Percentiles rank a stretch among this genome's conserved stretches.
phyloP scores from a whole-genome alignment of 257 asterid species.

The Eucommia ulmoides region DNA sequence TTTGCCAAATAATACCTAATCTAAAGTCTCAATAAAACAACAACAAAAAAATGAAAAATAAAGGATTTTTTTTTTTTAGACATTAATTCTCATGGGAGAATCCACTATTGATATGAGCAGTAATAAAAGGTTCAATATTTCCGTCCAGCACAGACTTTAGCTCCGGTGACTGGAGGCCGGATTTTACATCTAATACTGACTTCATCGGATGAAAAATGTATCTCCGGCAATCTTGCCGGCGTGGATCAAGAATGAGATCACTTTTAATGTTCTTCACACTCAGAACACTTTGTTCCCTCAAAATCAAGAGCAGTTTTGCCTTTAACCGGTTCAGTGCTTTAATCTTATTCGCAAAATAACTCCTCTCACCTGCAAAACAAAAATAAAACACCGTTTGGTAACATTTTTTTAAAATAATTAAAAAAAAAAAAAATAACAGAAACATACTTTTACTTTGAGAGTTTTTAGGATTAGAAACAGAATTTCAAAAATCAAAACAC shows the following conservation, averaged over 20 bases:
- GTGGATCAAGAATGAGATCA: constrained; percentile 16
- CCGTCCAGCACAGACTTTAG: constrained; percentile 52
- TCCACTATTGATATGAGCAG: constrained; percentile 56
- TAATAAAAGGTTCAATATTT: constrained; percentile 51
- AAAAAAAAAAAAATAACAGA: no score
- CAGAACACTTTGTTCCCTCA: constrained; percentile 33
- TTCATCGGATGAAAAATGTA: constrained; percentile 39
- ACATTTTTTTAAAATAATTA: no score
- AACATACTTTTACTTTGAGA: no score
- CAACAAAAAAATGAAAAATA: no score
- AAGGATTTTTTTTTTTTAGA: no score
- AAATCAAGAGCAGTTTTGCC: constrained; percentile 46
- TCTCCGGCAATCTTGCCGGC: constrained; percentile 45
- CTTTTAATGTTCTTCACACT: constrained; percentile 21
- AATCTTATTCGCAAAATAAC: constrained; percentile 58
- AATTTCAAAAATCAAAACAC: no score
- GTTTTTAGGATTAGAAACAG: no score
- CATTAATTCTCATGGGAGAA: no score
- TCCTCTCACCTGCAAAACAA: constrained; percentile 52
- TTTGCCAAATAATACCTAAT: no score
- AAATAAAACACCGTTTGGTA: no score
- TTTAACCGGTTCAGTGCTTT: constrained; percentile 72
- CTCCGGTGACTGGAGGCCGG: constrained; percentile 39
- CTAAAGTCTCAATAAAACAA: no score
- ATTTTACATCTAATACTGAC: constrained; percentile 48